Base-by-base conservation (phyloP, 805 yeast genomes). In the Pichia eremophila region DNA sequence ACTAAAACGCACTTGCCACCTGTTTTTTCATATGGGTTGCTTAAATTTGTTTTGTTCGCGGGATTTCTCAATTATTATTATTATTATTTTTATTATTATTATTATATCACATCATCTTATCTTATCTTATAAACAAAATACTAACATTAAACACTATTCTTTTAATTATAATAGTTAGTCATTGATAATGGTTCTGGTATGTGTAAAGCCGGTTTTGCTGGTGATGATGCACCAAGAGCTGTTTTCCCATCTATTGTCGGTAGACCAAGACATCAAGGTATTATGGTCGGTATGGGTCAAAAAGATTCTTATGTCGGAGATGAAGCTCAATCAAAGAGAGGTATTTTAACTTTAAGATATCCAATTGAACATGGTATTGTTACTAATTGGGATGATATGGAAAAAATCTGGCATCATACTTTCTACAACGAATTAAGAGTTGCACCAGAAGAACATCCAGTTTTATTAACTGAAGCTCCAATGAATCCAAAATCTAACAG, bases 161-260 rank as follows among this genome's bases (percentile, higher is more conserved):
- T 39, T 34, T 34, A 10, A 12, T 15, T 15, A 40, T 44, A 29
- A 29, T 14, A 61, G 65, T 72, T 79, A 72, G 98, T 91, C 77
- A 91, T 91, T 77, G 99, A 91, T 74, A 91, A 91, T 78, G 99
- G 99, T 79, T 93, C 99, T 69, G 99, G 99, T 82, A 93, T 93
- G 98, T 93, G 99, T 84, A 93, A 93, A 74, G 99, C 99, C 91
- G 99, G 99, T 76, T 93, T 90, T 72, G 98, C 99, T 82, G 99
- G 99, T 79, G 98, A 93, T 70, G 99, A 93, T 78, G 98, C 98
- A 58, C 99, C 99, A 70, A 86, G 97, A 74, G 98, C 99, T 66
- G 99, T 93, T 63, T 93, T 93, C 91, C 99, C 99, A 69, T 93
- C 98, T 55, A 91, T 93, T 68, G 99, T 91, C 58, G 99, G 99